Conservation (phyloP, 345 rosid genomes). For the Erysimum cheiranthoides region DNA sequence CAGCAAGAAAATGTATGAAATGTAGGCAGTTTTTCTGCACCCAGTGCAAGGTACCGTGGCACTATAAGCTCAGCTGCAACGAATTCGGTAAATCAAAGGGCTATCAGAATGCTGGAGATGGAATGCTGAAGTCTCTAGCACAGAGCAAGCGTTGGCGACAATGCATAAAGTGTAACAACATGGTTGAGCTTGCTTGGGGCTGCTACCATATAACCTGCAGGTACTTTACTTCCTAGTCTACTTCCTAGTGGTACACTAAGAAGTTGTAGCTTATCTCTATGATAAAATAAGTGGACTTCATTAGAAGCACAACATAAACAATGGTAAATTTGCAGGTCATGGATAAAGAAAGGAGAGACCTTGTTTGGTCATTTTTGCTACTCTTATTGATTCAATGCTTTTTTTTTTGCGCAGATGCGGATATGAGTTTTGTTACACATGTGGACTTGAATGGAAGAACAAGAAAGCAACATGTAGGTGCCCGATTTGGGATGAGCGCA, state of each 20-base stretch:
- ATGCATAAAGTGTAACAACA: conserved; percentile 55
- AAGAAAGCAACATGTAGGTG: conserved; percentile 60
- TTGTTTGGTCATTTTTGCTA: conserved; percentile 10
- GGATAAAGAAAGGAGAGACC: background rate
- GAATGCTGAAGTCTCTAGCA: conserved; percentile 57
- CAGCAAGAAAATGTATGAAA: conserved; percentile 68
- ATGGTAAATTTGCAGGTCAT: background rate
- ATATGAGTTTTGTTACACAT: conserved; percentile 65
- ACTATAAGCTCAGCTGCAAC: conserved; percentile 53
- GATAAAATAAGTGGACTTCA: background rate
- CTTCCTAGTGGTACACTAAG: background rate
- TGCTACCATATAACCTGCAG: conserved; percentile 73
- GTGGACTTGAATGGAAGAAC: conserved; percentile 66
- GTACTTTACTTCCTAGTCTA: background rate
- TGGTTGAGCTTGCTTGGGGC: conserved; percentile 60
- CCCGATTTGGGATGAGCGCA: conserved; percentile 60
- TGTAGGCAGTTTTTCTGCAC: conserved; percentile 64
- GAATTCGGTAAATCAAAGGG: conserved; percentile 55
- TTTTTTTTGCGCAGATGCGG: conserved; percentile 51
- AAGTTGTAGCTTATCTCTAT: background rate
- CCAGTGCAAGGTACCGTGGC: conserved; percentile 89
- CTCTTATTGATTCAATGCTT: conserved; percentile 8
- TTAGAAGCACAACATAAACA: background rate
- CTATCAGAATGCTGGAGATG: conserved; percentile 53
- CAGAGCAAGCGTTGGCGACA: conserved; percentile 54